Conservation (phyloP, 176 grass and related monocot genomes). For the Ensete ventricosum region DNA sequence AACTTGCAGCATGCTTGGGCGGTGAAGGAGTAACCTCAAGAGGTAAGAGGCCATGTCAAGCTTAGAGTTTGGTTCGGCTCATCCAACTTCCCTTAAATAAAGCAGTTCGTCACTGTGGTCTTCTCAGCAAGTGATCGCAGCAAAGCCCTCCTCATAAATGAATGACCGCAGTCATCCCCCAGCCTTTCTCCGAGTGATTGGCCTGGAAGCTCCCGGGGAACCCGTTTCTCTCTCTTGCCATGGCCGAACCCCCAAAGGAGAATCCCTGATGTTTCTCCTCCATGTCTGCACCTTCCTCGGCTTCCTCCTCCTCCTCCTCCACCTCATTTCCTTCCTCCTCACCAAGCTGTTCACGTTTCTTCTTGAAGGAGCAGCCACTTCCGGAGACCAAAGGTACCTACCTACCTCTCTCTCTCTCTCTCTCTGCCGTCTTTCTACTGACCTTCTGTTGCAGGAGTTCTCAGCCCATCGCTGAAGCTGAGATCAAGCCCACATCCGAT, state of each 20-base stretch:
- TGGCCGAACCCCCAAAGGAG: slow-evolving; percentile 1
- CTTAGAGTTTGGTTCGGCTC: background rate
- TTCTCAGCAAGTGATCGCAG: background rate
- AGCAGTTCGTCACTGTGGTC: background rate
- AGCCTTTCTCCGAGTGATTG: background rate
- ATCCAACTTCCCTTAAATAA: background rate
- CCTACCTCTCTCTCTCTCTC: background rate
- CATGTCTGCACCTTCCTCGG: slow-evolving; percentile 29
- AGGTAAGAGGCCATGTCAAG: background rate
- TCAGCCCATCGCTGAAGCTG: background rate
- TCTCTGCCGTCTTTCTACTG: background rate
- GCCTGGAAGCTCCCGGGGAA: background rate
- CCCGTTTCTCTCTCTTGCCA: background rate
- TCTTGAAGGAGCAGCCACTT: slow-evolving; percentile 7
- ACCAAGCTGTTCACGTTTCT: slow-evolving; percentile 49
- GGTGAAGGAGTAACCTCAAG: no score
- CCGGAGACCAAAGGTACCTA: slow-evolving; percentile 17
- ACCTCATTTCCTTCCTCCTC: slow-evolving; percentile 57
- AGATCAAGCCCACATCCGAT: slow-evolving; percentile 1
- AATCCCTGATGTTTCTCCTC: slow-evolving; percentile 29
- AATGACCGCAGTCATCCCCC: background rate
- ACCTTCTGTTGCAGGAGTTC: slow-evolving; percentile 13
- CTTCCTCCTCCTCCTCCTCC: slow-evolving; percentile 39
- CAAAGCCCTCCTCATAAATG: background rate
- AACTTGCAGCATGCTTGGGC: no score